Base-by-base conservation (phyloP, 345 rosid species). In the Abelmoschus esculentus region DNA sequence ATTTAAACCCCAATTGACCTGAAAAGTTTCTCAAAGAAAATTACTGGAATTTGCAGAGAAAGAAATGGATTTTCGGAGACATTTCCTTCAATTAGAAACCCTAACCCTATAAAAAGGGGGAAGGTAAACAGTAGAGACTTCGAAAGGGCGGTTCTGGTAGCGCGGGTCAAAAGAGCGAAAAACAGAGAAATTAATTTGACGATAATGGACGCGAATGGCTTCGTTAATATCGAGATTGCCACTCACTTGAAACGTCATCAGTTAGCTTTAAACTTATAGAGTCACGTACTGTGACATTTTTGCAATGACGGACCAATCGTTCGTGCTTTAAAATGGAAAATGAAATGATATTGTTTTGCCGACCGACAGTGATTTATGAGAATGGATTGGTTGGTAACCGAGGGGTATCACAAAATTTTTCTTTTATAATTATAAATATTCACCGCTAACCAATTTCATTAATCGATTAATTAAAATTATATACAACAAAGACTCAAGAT, bases 1-100 rank as follows among this genome's bases (percentile, higher is more conserved):
- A 83, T 81, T 81, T 38, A 81, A 67, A 82, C 79, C 81, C 82
- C 76, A 79, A 34, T 77, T 70, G 73, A 75, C 74, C 72, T 44
- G 75, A 19, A 32, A 79, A 80, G 77, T 36, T 78, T 50, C 68
- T 68, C 60, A 76, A 66, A 28, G 22, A 55, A 19, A 61, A 57
- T 67, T 68, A 68, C 40, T 32, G 59, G 6, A 73, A 77, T 49
- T 60, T 28, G 36, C 9, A 44, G 69, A 44, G 61, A 70, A 49
- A 22, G 61, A 22, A 69, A 6, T 70, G 63, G 36, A 74, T 1
- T 58, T 65, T 52, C 31, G 34, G 71, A 53, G 73, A 66, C 76
- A 79, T 75, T 52, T 44, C 4, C 14, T 19, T 42, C 6, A 5
- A 38, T 26, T 19, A 67, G 82, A 69, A 85, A 85, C 88, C 87